These are phyloP conservation scores for Lentinula sp. DNA, from an alignment of 768 basidiomycete genomes.

Conservation along the genomic window DNA sequence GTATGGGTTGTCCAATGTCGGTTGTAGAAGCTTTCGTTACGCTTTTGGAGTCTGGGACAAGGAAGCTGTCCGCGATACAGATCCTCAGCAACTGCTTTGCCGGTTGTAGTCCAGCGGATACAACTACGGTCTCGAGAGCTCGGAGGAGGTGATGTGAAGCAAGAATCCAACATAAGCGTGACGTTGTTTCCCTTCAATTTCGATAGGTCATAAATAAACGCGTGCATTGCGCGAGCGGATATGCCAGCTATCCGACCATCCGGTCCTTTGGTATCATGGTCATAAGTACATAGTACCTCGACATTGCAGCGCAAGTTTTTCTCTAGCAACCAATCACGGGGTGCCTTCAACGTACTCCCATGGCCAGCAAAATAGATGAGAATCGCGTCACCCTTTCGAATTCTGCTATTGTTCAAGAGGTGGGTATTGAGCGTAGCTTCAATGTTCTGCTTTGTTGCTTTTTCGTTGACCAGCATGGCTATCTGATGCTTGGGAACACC, in stretches of 20 bases:
- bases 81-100: slow-evolving; percentile 48
- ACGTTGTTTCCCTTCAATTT: slow-evolving; percentile 62
- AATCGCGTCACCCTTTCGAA: slow-evolving; percentile 58
- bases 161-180: slow-evolving; percentile 61
- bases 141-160: slow-evolving; percentile 42
- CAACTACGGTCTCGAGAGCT: slow-evolving; percentile 38
- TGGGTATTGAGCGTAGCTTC: slow-evolving; percentile 58
- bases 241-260: slow-evolving; percentile 53
- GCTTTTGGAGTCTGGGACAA: slow-evolving; percentile 45
- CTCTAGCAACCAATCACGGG: slow-evolving; percentile 50
- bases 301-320: slow-evolving; percentile 27
- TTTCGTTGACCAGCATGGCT: slow-evolving; percentile 46
- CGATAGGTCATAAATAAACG: slow-evolving; percentile 54
- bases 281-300: slow-evolving; percentile 61
- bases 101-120: slow-evolving; percentile 56
- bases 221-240: slow-evolving; percentile 58
- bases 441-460: slow-evolving; percentile 57
- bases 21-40: slow-evolving; percentile 36
- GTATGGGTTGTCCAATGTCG: slow-evolving; percentile 35
- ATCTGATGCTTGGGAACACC: slow-evolving; percentile 56
- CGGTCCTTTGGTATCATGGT: slow-evolving; percentile 47
- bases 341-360: slow-evolving; percentile 53
- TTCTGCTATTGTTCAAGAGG: slow-evolving; percentile 53
- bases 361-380: slow-evolving; percentile 74
- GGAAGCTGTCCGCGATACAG: slow-evolving; percentile 37